Conservation (phyloP, 148 eudicot species). For the Dianthus caryophyllus region DNA sequence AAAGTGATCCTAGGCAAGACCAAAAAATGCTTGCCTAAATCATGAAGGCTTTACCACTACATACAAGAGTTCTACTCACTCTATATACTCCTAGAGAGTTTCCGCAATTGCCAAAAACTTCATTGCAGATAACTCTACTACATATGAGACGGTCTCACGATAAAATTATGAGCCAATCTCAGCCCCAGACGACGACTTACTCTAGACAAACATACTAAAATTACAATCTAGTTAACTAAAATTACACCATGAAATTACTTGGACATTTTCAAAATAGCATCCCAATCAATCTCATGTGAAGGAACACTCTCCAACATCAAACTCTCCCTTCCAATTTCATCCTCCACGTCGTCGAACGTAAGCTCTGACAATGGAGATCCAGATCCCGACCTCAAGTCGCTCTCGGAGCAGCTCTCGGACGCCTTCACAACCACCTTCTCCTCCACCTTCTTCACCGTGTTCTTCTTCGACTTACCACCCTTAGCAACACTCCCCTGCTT, state of each 20-base stretch:
- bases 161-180: too few relatives aligned
- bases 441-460: background rate
- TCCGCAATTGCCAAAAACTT: constrained; percentile 80
- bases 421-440: constrained; percentile 11
- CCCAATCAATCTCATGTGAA: constrained; percentile 94
- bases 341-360: constrained; percentile 41
- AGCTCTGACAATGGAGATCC: constrained; percentile 63
- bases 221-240: too few relatives aligned
- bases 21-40: constrained; percentile 20
- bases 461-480: constrained; percentile 26
- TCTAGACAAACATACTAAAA: too few relatives aligned
- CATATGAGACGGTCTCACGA: too few relatives aligned
- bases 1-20: constrained; percentile 30
- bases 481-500: constrained; percentile 41
- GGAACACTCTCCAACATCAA: constrained; percentile 48
- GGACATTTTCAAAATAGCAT: constrained; percentile 32
- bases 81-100: constrained; percentile 15
- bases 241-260: too few relatives aligned
- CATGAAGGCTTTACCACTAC: background rate
- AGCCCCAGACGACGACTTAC: too few relatives aligned
- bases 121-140: constrained; percentile 38
- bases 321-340: constrained; percentile 35
- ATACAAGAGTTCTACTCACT: too few relatives aligned
- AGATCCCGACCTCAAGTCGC: constrained; percentile 48
- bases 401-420: constrained; percentile 30